Base-by-base conservation (phyloP, 2,329 filamentous ascomycete genomes). In the Graphiopsis chlorocephala region DNA sequence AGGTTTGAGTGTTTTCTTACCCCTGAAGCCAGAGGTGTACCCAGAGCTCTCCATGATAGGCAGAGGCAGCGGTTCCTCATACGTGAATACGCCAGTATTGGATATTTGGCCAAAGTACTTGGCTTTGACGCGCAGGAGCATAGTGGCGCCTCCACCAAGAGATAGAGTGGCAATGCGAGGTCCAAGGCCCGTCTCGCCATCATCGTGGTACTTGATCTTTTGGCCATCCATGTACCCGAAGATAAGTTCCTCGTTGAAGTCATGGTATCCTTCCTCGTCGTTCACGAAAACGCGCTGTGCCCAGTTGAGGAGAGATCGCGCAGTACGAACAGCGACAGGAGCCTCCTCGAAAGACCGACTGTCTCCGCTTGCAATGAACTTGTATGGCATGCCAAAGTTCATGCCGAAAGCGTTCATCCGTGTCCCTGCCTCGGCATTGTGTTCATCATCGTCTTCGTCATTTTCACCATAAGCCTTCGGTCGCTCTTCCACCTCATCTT, bases 151-250 rank as follows among this genome's bases (percentile, higher is more conserved):
- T 0, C 81, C 83, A 1, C 88, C 88, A 0, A 90, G 78, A 1
- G 85, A 87, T 7, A 88, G 76, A 0, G 87, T 88, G 0, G 86
- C 85, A 7, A 90, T 86, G 0, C 84, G 86, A 0, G 86, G 85
- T 0, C 87, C 87, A 0, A 90, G 78, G 3, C 86, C 85, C 11
- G 76, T 77, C 70, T 90, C 88, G 4, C 88, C 88, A 68, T 90
- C 88, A 64, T 90, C 87, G 65, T 90, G 88, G 68, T 84, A 88
- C 78, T 86, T 81, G 61, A 90, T 89, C 29, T 80, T 80, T 57
- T 86, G 84, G 0, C 80, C 75, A 69, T 88, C 81, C 69, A 89
- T 85, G 71, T 90, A 91, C 0, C 84, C 86, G 0, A 90, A 78
- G 2, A 84, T 82, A 0, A 90, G 81, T 6, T 87, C 75, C 71